Evolutionary conservation across 805 yeast species (phyloP), one percentile per base, ranked within the genome.

Genomic region (Metschnikowia sp.): DNA sequence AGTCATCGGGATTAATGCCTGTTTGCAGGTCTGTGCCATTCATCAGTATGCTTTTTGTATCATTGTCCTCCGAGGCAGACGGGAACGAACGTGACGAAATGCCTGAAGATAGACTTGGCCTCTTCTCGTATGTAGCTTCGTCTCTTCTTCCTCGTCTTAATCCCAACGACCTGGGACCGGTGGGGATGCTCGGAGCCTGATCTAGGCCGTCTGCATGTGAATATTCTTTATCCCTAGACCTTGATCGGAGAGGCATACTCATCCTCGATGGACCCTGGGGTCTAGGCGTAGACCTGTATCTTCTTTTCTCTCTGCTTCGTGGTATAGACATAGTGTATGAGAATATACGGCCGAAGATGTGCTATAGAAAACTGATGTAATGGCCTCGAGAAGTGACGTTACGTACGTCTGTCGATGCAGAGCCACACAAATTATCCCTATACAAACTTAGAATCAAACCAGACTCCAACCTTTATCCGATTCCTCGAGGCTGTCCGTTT

Each of bases 11-110:
- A 48, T 72, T 72, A 9, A 49, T 52, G 2, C 76, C 75, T 2
- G 71, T 62, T 10, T 10, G 45, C 18, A 62, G 60, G 47, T 69
- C 62, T 2, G 74, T 68, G 6, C 75, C 76, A n/a, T 26, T 32
- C 40, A 39, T 42, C 8, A 29, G 40, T 13, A 26, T 34, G n/a
- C 30, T 19, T 32, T 35, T 39, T 12, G 37, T 19, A 33, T 32
- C 39, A 10, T n/a, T n/a, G 28, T 45, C 47, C 8, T 38, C 47
- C 7, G 42, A 26, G 10, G 26, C 19, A 12, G 47, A 32, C 8
- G 47, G 32, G 12, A 22, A 33, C 6, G 41, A 33, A 19, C 18
- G 33, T 12, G 37, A 38, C 10, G 47, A 19, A 12, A 37, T 15
- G 13, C 26, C 37, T 18, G 31, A 36, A 11, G 45, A 31, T 10